Conservation (phyloP, 306 rosid species). For the Quercus robur region DNA sequence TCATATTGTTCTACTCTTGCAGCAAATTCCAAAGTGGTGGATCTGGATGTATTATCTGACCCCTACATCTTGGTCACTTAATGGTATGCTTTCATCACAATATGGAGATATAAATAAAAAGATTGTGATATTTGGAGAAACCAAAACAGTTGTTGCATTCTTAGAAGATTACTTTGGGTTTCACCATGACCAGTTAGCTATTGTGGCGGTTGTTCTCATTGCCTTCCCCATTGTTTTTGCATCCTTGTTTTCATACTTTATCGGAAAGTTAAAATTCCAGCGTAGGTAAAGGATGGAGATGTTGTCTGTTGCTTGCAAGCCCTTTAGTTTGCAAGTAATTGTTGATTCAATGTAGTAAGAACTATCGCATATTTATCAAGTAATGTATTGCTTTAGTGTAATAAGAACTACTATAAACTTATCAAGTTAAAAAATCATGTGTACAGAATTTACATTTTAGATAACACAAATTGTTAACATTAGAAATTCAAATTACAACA, state of each 20-base stretch:
- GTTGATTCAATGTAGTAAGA: too few species aligned
- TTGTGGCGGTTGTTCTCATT: not conserved
- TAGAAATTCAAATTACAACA: too few species aligned
- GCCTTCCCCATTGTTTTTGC: not conserved
- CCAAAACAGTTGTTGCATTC: not conserved
- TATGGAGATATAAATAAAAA: not conserved
- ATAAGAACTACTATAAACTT: too few species aligned
- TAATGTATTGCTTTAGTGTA: too few species aligned
- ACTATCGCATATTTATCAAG: too few species aligned
- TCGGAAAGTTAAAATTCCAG: not conserved
- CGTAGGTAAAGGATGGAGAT: not conserved
- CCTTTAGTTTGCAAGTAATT: too few species aligned
- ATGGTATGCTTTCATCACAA: not conserved
- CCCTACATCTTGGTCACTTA: not conserved
- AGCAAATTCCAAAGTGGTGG: conserved; percentile 2
- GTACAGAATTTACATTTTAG: too few species aligned
- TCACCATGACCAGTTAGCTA: not conserved
- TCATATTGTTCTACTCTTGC: not conserved
- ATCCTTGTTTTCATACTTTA: not conserved
- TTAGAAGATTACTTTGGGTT: not conserved
- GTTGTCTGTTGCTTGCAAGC: too few species aligned
- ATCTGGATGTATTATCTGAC: not conserved
- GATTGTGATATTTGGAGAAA: not conserved
- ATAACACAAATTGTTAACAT: not conserved
- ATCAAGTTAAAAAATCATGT: too few species aligned